Conservation (phyloP, 164 flowering plant species). For the Houttuynia cordata region DNA sequence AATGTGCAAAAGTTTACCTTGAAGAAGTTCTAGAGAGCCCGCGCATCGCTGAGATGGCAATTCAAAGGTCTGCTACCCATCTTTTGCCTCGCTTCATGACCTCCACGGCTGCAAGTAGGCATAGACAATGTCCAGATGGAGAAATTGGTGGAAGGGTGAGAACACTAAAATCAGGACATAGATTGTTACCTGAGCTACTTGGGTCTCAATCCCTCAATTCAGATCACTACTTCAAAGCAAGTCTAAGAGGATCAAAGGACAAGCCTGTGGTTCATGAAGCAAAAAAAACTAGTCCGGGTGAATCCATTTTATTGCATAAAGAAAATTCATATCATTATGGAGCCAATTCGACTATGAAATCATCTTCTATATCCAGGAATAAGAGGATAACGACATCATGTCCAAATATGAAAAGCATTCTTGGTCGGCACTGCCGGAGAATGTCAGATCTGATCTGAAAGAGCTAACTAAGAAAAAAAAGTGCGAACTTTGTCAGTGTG, state of each 20-base stretch:
- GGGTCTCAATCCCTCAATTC: constrained; percentile 47
- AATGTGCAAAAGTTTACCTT: constrained; percentile 13
- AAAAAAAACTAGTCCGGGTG: constrained; percentile 20
- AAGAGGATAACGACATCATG: constrained; percentile 32
- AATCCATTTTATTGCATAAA: constrained; percentile 4
- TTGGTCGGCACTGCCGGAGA: constrained; percentile 46
- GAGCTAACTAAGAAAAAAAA: not conserved
- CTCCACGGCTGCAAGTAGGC: constrained; percentile 66
- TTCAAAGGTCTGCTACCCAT: constrained; percentile 9
- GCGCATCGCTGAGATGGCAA: constrained; percentile 11
- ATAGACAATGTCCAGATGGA: constrained; percentile 33
- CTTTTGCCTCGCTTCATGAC: constrained; percentile 74
- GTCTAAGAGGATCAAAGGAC: constrained; percentile 20
- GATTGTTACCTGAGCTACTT: constrained; percentile 33
- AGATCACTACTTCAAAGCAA: constrained; percentile 28
- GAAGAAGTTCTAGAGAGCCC: constrained; percentile 24
- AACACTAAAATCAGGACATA: constrained; percentile 23
- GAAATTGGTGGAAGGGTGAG: constrained; percentile 24
- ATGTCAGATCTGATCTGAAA: constrained; percentile 43
- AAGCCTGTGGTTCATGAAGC: not conserved
- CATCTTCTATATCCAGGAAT: constrained; percentile 17
- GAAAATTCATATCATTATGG: constrained; percentile 22
- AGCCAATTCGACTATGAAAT: constrained; percentile 13
- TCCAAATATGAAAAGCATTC: constrained; percentile 26
- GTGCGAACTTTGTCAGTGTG: not conserved